Base-by-base conservation (phyloP, 768 basidiomycete genomes). In the Lepiota subincarnata region DNA sequence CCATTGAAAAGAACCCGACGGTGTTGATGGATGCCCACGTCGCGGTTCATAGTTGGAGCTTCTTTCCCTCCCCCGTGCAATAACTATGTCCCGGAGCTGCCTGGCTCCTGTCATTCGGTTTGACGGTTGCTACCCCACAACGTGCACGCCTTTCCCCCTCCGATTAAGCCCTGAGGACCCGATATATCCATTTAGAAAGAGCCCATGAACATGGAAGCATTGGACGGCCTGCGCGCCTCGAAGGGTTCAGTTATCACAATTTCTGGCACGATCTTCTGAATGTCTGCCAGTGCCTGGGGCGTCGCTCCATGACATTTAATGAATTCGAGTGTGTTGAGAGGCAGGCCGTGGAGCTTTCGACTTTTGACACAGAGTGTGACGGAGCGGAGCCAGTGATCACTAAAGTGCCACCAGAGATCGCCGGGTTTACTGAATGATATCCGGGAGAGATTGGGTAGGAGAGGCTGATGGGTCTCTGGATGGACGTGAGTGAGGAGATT, bases 361-460 rank as follows among this genome's bases (percentile, higher is more conserved):
- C 45, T 57, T 22, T 50, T 55, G 7, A 58, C 59, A 18, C 59
- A 61, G 0, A 51, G 44, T 6, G 63, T 19, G 26, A 71, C 50
- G 1, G 55, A 48, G 14, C 57, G 22, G 2, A 68, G 41, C 69
- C 71, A 72, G 38, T 60, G 56, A 7, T 67, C 64, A 14, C 52
- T 59, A 56, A 71, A 71, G 19, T 66, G 62, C 62, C 64, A 68
- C 72, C 70, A 72, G 2, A 64, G n/a, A 37, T 69, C 66, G 1
- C 60, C 55, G 1, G 68, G 64, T 47, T 62, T 66, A 50, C 66
- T 63, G 50, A 73, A 71, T 14, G 68, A 61, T 13, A 73, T 53
- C 6, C 37, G 56, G n/a, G 31, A 35, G 35, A 72, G 60, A 12
- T 57, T 52, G 3, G 71, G 70, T 13, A 64, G 64, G 42, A 61